Evolutionary conservation across 495 filamentous ascomycete genomes (phyloP).

Genomic region (Aspergillus sparsus): DNA sequence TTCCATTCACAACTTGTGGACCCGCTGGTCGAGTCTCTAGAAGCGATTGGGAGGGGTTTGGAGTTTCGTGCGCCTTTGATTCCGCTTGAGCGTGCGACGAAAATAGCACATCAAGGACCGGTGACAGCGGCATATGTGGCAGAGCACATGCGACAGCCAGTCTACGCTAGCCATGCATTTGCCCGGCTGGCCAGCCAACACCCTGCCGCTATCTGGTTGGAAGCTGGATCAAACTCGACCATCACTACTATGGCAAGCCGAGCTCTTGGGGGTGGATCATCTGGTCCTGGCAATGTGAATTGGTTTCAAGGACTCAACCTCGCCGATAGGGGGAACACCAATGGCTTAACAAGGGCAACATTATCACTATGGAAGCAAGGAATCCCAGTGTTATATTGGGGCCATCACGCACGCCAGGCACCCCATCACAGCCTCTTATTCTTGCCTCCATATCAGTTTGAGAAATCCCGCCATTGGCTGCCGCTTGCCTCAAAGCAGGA

Average conservation of each 20-base stretch:
- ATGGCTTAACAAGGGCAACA: constrained; percentile 40
- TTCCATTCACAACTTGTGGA: constrained; percentile 53
- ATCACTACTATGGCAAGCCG: constrained; percentile 46
- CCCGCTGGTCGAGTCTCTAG: constrained; percentile 31
- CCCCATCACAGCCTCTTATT: constrained; percentile 31
- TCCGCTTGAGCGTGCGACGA: constrained; percentile 33
- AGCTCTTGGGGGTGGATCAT: constrained; percentile 19
- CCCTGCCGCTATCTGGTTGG: constrained; percentile 43
- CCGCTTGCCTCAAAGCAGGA: constrained; percentile 18
- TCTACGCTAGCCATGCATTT: constrained; percentile 51
- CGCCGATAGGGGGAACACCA: constrained; percentile 14
- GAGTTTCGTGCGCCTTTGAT: constrained; percentile 35
- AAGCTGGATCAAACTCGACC: constrained; percentile 49
- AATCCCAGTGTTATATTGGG: constrained; percentile 45
- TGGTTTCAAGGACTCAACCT: constrained; percentile 50
- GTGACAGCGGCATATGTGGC: constrained; percentile 43
- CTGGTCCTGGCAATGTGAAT: constrained; percentile 5
- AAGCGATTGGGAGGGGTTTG: constrained; percentile 26
- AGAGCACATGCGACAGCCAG: constrained; percentile 50
- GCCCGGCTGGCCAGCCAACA: constrained; percentile 36
- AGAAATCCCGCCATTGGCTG: constrained; percentile 45
- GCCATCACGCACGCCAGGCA: constrained; percentile 38
- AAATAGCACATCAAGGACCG: constrained; percentile 28
- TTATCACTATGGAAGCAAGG: constrained; percentile 49
- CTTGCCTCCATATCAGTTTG: constrained; percentile 57